A percentile compares a stretch with the other conserved stretches of the same genome.
Evolutionary conservation across 140 eudicot species (phyloP).

Genomic region (Cichorium intybus): DNA sequence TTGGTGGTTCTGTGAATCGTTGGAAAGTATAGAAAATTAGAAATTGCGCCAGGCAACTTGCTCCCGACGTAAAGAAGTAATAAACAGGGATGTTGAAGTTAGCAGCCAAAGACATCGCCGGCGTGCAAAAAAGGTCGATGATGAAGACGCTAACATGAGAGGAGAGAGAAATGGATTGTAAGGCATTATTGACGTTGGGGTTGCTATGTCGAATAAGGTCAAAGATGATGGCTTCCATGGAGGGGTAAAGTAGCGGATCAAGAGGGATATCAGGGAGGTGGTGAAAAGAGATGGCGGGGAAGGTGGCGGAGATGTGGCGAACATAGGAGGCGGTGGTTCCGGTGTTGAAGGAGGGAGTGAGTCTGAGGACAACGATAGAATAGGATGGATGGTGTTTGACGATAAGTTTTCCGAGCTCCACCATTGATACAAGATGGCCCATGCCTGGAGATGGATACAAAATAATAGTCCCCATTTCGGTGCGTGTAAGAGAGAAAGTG

Average conservation of each 20-base stretch:
- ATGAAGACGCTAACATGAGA: conserved; percentile 31
- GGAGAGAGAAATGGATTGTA: conserved; percentile 26
- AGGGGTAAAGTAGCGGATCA: conserved; percentile 28
- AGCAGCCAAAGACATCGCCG: conserved; percentile 25
- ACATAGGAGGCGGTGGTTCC: conserved; percentile 39
- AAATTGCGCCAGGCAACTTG: conserved; percentile 30
- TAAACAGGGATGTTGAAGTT: conserved; percentile 47
- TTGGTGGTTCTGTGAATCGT: conserved; percentile 26
- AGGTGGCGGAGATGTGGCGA: conserved; percentile 36
- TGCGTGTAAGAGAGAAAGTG: background rate
- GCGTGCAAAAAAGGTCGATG: conserved; percentile 50
- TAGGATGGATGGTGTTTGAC: conserved; percentile 34
- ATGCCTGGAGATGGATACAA: conserved; percentile 47
- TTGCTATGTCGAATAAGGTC: conserved; percentile 41
- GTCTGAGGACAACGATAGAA: conserved; percentile 39
- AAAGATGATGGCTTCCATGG: conserved; percentile 42
- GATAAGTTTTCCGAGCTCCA: conserved; percentile 54
- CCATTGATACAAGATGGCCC: conserved; percentile 58
- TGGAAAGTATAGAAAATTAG: conserved; percentile 54
- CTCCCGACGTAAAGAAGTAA: conserved; percentile 54
- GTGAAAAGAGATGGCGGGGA: conserved; percentile 44
- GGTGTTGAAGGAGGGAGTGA: conserved; percentile 39
- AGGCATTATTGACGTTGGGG: conserved; percentile 35
- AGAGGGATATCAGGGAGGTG: conserved; percentile 45
- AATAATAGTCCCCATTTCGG: conserved; percentile 22